A percentile compares a stretch with the other conserved stretches of the same genome.
Evolutionary conservation across 495 filamentous ascomycete species (phyloP).

Genomic region (Aspergillus hancockii): DNA sequence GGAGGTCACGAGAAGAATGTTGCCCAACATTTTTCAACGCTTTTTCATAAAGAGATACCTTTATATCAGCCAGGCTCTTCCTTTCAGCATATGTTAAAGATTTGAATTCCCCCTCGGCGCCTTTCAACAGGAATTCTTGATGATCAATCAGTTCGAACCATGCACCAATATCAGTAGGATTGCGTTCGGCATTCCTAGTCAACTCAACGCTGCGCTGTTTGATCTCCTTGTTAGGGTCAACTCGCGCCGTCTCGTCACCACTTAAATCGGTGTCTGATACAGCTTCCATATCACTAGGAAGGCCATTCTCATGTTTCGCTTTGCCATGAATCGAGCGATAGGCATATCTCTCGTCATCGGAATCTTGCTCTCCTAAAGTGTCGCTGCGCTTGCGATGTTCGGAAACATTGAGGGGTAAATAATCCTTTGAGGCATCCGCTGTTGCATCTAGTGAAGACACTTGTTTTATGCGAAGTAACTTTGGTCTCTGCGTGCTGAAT

Average conservation of each 20-base stretch:
- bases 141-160: constrained; percentile 79
- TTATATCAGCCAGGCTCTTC: constrained; percentile 71
- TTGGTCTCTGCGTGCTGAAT: constrained; percentile 15
- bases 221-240: constrained; percentile 40
- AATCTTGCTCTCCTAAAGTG: constrained; percentile 21
- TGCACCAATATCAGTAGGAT: constrained; percentile 64
- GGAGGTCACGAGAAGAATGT: constrained; percentile 46
- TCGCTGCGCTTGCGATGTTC: constrained; percentile 27
- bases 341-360: constrained; percentile 52
- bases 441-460: constrained; percentile 20
- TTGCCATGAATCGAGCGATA: constrained; percentile 75
- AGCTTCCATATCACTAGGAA: constrained; percentile 53
- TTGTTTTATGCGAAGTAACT: constrained; percentile 29
- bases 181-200: constrained; percentile 55
- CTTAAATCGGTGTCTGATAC: constrained; percentile 50
- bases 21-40: constrained; percentile 60
- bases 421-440: constrained; percentile 39
- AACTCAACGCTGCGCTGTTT: constrained; percentile 58
- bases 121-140: constrained; percentile 63
- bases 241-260: constrained; percentile 32
- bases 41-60: constrained; percentile 77
- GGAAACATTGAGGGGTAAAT: constrained; percentile 40
- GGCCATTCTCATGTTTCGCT: constrained; percentile 51
- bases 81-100: constrained; percentile 60
- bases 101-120: constrained; percentile 35